These are phyloP conservation scores for Zoysia matrella DNA, from an alignment of 202 grass and related monocot species.

Conservation along the genomic window DNA sequence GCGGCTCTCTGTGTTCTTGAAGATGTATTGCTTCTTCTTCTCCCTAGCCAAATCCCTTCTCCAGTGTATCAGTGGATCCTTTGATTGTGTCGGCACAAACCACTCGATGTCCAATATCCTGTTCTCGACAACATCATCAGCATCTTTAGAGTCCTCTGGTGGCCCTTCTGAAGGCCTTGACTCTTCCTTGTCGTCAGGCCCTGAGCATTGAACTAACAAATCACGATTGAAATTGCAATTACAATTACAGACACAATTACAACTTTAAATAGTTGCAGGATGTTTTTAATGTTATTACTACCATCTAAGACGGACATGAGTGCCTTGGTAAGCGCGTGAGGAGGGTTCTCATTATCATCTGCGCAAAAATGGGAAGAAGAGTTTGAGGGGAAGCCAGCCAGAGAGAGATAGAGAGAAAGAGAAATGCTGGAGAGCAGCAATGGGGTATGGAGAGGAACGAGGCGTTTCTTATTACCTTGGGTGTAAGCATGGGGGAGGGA, in stretches of 20 bases:
- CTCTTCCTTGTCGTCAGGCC: constrained; percentile 24
- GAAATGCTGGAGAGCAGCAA: background rate
- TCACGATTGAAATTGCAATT: background rate
- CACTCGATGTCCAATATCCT: constrained; percentile 78
- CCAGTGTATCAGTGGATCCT: constrained; percentile 11
- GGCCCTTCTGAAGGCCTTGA: background rate
- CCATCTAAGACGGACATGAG: constrained; percentile 54
- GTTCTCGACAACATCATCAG: constrained; percentile 33
- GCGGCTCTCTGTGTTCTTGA: constrained; percentile 73
- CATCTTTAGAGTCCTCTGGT: constrained; percentile 27
- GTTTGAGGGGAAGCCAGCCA: background rate
- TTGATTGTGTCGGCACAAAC: constrained; percentile 37
- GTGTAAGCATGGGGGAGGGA: constrained; percentile 12
- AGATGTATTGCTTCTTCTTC: constrained; percentile 77
- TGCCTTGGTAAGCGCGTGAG: constrained; percentile 44
- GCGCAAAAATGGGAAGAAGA: background rate
- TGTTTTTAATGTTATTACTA: constrained; percentile 15
- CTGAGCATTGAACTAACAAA: constrained; percentile 29
- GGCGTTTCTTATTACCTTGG: constrained; percentile 34
- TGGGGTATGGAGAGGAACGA: background rate
- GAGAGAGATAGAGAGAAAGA: background rate
- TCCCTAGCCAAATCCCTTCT: constrained; percentile 63
- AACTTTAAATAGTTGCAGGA: constrained; percentile 12
- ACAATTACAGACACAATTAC: background rate
- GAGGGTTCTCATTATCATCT: constrained; percentile 27